Evolutionary conservation across 2,329 filamentous ascomycete genomes (phyloP).

Genomic region (Penicillium nordicum): DNA sequence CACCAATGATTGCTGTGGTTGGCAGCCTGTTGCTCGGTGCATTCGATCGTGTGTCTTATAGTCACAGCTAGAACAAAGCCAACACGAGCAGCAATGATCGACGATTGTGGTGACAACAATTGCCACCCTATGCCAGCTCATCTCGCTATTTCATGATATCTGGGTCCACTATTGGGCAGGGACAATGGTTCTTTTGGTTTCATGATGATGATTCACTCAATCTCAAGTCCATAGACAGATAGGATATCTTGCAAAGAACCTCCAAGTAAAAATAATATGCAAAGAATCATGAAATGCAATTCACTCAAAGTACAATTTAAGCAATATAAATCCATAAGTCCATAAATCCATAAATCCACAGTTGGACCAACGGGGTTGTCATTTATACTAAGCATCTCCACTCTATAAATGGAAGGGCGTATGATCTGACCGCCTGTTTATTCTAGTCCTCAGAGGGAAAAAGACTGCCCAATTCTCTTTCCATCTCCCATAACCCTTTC

Average conservation of each 20-base stretch:
- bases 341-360: neutral
- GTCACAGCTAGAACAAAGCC: neutral
- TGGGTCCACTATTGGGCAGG: constrained; percentile 9
- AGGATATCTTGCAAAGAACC: neutral
- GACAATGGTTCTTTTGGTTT: constrained; percentile 1
- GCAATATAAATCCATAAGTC: neutral
- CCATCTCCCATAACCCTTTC: constrained; percentile 1
- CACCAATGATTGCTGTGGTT: constrained; percentile 38
- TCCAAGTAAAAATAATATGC: neutral
- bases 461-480: constrained; percentile 3
- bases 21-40: constrained; percentile 25
- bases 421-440: constrained; percentile 26
- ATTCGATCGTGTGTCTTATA: constrained; percentile 8
- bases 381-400: constrained; percentile 5
- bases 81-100: neutral
- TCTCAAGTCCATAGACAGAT: neutral
- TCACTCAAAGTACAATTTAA: neutral
- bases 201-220: neutral
- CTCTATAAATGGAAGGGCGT: constrained; percentile 17
- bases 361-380: neutral
- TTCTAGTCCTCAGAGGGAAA: constrained; percentile 3
- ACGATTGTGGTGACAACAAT: constrained; percentile 5
- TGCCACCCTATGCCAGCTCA: constrained; percentile 3
- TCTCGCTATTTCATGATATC: neutral
- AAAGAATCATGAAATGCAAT: neutral